Base-by-base conservation (phyloP, 2,329 filamentous ascomycete genomes). In the Pyricularia pennisetigena region DNA sequence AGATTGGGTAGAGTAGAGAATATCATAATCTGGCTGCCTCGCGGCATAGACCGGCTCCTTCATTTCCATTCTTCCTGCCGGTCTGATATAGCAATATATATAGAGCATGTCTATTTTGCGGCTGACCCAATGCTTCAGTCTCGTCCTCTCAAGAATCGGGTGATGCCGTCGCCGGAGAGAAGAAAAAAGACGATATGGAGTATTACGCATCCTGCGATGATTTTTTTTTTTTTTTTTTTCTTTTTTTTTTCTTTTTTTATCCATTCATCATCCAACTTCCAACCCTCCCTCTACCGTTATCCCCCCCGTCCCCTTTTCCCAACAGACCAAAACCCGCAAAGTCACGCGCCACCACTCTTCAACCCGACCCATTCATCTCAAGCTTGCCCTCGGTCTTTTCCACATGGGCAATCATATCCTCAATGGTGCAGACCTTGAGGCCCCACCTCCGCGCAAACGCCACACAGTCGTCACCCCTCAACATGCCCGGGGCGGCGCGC, bases 351-450 rank as follows among this genome's bases (percentile, higher is more conserved):
- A 49, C 9, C 35, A 3, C 28, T 14, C 26, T 4, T 66, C 32
- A 66, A 41, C 57, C 70, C 59, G 75, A 76, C n/a, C 81, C 82
- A 68, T 84, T 85, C 28, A 78, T 70, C 66, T 76, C 77, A 14
- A 85, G 75, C 77, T 86, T 86, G 54, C 88, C 89, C 80, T 94
- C 89, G 57, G 83, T 88, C 82, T 88, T 89, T 78, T 95, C 90
- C 69, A 97, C 81, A 77, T 96, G 91, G 69, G 82, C 83, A 30
- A 94, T 90, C 79, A 99, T 79, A 79, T 94, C 93, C 76, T 94
- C 93, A 80, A 99, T 98, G 32, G 95, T 98, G 80, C 94, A 97
- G 69, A 97, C 93, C 82, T 91, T 95, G 73, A 99, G 82, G 4
- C 93, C 93, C 88, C 91, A 98, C 79, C 85, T 88, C 79, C 88